Evolutionary conservation across 2,329 filamentous ascomycete species (phyloP), one percentile per base, ranked within the genome.

Genomic region (Pseudogymnoascus sp.): DNA sequence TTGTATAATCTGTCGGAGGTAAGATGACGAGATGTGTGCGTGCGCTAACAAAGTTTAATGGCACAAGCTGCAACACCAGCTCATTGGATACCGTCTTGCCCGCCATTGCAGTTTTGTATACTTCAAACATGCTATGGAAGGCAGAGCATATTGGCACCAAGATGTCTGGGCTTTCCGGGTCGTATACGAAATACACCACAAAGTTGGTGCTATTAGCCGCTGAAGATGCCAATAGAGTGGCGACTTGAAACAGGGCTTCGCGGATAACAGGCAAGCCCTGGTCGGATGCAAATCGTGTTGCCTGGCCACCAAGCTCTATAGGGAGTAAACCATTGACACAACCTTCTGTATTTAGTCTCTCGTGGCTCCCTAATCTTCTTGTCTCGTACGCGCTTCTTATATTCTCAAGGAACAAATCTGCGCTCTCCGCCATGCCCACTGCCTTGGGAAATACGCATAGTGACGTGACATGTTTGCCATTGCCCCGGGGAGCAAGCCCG

Each of bases 151-250:
- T 82, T 65, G 91, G 86, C 13, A 88, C 81, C 70, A 90, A 76
- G 63, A 86, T 83, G 4, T 80, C 78, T 1, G 84, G 79, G 53
- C 82, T 80, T 14, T 83, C 79, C 2, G 88, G 86, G 0, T 85
- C 84, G 73, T 93, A 90, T 38, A 93, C 77, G 69, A 92, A 86
- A 71, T 90, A 93, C 14, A 95, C 79, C 14, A 95, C 88, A 64
- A 91, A 82, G 68, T 87, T 91, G 64, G 81, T 72, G 16, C 72
- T 69, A 44, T 77, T 74, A 19, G 72, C 71, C 11, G 72, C 64
- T 10, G 72, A 66, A 29, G 71, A 69, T 14, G 74, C 68, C 6
- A 76, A 65, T 33, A 72, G 68, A 31, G 67, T 70, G 61, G 68
- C 70, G 37, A 74, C 61, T 19, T 64, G 67, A 24, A 62, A 72